Evolutionary conservation across 768 basidiomycete species (phyloP), one percentile per base, ranked within the genome.

Genomic region (Podaxis rugospora): DNA sequence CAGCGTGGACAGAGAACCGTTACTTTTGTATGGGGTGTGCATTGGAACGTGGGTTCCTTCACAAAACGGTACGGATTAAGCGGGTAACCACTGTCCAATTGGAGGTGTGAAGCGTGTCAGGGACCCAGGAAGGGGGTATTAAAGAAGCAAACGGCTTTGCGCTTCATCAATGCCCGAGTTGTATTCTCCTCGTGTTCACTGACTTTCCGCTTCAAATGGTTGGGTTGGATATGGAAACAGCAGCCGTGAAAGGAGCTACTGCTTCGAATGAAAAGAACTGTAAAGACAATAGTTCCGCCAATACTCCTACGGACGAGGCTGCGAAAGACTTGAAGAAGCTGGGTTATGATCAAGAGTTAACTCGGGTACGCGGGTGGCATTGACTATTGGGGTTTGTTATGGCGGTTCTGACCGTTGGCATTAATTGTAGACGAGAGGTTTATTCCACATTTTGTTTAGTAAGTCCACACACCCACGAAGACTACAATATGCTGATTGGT

Each of bases 391-490:
- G 37, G 32, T 52, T 16, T 11, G 7, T 10, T 4, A 51, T 21
- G 21, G 51, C 7, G 21, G 23, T 46, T 4, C 55, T 32, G 49
- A 36, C 50, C 11, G 9, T 32, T 9, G 6, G 16, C 3, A 25
- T 25, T 25, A 25, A 25, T 25, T 25, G 25, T 58, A 83, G 83
- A 75, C 78, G 14, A 78, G 83, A 5, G 83, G 83, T 21, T 61
- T 83, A 60, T 75, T 74, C 47, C 83, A 85, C 54, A 77, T 81
- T 21, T 68, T 84, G 28, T 83, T 84, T 72, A 84, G 83, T 84
- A 62, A 66, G 83, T 68, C 7, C 18, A 9, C 23, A 55, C 16
- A 42, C 25, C 50, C 7, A 21, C 35, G 42, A 16, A 5, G n/a
- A 18, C 42, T 16, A 63, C 14, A 40, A 61, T 2, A 9, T 56